Base-by-base conservation (phyloP, 2,329 filamentous ascomycete genomes). In the Calcarisporium arbuscula region DNA sequence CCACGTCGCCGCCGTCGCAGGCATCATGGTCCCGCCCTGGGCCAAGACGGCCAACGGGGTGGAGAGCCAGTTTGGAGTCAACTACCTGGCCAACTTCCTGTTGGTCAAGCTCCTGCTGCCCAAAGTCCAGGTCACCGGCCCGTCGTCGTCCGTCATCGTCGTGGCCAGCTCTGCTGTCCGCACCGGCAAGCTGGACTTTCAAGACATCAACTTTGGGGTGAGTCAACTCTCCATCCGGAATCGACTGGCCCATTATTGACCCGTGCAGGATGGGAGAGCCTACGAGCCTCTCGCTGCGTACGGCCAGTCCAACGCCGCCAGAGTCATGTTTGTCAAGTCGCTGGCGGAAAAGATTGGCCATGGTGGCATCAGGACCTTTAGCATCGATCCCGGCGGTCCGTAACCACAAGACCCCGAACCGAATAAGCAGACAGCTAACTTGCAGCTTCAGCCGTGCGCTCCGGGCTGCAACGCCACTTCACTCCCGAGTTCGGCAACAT, bases 61-160 rank as follows among this genome's bases (percentile, higher is more conserved):
- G 10, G 47, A 47, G 41, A 49, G 48, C 0, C 70, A 74, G 38
- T 67, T 76, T 42, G 71, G 61, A 19, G 65, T 61, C 6, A 74
- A 75, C 45, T 65, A 74, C 45, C 49, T 77, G 4, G 60, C 54
- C 6, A 68, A 74, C 41, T 76, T 75, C 52, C 57, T 74, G 0
- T 56, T 75, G 9, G 65, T 70, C 42, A 56, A 69, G 12, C 56
- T 73, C 1, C 51, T 74, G 20, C 64, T 65, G 28, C 50, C 58
- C 1, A 47, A 58, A 30, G 19, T 44, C 8, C n/a, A 26, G 37
- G 28, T 23, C 2, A 32, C 36, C 10, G 30, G 21, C n/a, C 32
- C 36, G 6, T 22, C 23, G 14, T 38, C 36, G 6, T 38, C 36
- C n/a, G 31, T 38, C 19, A 30, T 38, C 16, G 35, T 38, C 14